Base-by-base conservation (phyloP, 2,329 filamentous ascomycete species). In the Diplodia mutila region DNA sequence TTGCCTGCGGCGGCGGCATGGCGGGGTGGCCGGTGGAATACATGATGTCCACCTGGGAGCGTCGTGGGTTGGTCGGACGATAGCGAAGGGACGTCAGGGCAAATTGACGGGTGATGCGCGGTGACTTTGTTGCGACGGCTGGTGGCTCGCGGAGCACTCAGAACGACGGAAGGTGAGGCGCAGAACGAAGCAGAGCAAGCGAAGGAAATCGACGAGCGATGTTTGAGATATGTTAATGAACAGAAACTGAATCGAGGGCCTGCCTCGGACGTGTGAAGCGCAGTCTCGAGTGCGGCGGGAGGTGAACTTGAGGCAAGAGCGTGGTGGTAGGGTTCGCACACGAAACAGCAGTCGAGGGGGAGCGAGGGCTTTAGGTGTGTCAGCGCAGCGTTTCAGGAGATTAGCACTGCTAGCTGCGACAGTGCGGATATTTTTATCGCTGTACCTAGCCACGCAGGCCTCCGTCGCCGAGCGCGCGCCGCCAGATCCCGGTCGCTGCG, bases 1-100 rank as follows among this genome's bases (percentile, higher is more conserved):
- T 80, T 71, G 80, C 77, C 84, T 97, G 93, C 71, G 92, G 90
- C 75, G 92, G 91, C 75, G 92, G 91, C 92, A 97, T 97, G 73
- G 90, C 86, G 77, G 91, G 87, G 83, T 85, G 77, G 54, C 63
- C 80, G 73, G 73, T 79, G 71, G 82, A 79, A 77, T 83, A 85
- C 82, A 85, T 85, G 78, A 68, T 79, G 74, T 39, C 63, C 51
- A 48, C 51, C 63, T 37, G 48, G 37, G 32, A 18, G 51, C 23
- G 52, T 66, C 51, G 63, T 48, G 39, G 52, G 46, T 29, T 42
- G 46, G 65, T 57, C 32, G 32, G 12, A 27, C 37, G 53, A 48
- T 54, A 59, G 42, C 52, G 64, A 59, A 39, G 52, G 52, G 39
- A 51, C 39, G 65, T 51, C 53, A 23, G 55, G 65, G 48, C 34